These are phyloP conservation scores for Abelmoschus esculentus DNA, from an alignment of 345 rosid genomes.

Conservation along the genomic window DNA sequence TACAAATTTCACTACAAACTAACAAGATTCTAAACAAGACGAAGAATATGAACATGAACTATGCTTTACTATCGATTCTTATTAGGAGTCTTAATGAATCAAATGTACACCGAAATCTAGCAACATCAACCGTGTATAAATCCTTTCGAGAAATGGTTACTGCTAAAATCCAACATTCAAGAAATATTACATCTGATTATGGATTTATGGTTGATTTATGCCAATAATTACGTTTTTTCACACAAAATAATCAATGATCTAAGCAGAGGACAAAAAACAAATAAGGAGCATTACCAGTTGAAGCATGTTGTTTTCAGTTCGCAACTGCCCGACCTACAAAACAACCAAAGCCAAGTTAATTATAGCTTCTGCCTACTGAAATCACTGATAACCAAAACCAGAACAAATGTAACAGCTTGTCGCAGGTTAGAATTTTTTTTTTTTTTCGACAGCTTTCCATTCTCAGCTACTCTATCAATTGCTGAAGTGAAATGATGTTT, in stretches of 20 bases:
- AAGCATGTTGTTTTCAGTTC: slow-evolving; percentile 69
- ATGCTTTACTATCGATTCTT: neutral
- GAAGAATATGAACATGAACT: neutral
- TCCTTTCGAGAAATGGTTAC: neutral
- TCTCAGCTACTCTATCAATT: neutral
- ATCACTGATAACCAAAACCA: neutral
- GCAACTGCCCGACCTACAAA: slow-evolving; percentile 50
- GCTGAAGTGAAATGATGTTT: neutral
- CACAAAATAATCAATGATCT: too few species aligned
- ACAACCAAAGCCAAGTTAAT: slow-evolving; percentile 4
- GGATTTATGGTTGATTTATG: too few species aligned
- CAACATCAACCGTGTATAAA: neutral
- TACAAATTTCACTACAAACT: neutral
- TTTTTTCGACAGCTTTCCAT: neutral
- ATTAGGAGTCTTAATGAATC: neutral
- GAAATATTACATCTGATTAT: too few species aligned
- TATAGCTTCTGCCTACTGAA: neutral
- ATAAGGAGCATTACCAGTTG: slow-evolving; percentile 53
- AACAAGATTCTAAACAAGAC: neutral
- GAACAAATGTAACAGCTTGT: neutral
- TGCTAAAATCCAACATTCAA: too few species aligned
- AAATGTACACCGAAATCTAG: neutral
- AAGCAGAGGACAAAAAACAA: neutral
- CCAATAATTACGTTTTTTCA: too few species aligned
- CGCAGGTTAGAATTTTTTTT: neutral